Evolutionary conservation across 1,139 yeast genomes (phyloP), one percentile per base, ranked within the genome.

Genomic region (Taphrina wiesneri): DNA sequence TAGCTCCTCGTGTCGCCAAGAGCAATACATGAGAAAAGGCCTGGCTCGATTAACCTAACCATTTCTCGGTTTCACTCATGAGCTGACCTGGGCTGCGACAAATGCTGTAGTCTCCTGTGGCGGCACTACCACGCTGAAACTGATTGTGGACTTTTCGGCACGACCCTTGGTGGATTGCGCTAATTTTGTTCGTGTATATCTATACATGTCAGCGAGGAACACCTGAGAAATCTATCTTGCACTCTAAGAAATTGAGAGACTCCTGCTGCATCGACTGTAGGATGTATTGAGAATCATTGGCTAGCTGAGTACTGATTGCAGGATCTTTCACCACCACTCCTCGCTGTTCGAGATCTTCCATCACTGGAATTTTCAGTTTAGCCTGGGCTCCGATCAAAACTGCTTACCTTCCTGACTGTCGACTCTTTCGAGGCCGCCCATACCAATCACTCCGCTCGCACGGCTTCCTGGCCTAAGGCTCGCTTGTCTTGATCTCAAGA

Each of bases 1-100:
- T 11, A 1, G 66, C 69, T 1, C 69, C 70, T 1, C 45, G 61
- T n/a, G 64, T 46, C n/a, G 69, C 67, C 11, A 69, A 57, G n/a
- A 68, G 15, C 15, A 69, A 52, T 7, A 68, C 60, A 41, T 68
- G 70, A 52, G 67, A 46, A 11, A 69, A 43, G 2, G 67, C 70
- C 52, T 66, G 63, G 13, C 17, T 23, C 26, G 15, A 3, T 9
- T 21, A n/a, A 21, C 2, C 5, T 21, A 15, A n/a, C 3, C 9
- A 2, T 21, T n/a, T 25, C 4, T 11, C 23, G 52, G 21, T 17
- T 3, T 5, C 17, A 39, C 25, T n/a, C n/a, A n/a, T n/a, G n/a
- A n/a, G n/a, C 49, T 45, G 7, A 45, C 59, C 34, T 60, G 64
- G 1, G 70, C 64, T 4, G 70, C 70, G 6, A 68, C 67, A 17